Evolutionary conservation across 1,284 basidiomycete species (phyloP).

Genomic region (Uromyces viciae-fabae): DNA sequence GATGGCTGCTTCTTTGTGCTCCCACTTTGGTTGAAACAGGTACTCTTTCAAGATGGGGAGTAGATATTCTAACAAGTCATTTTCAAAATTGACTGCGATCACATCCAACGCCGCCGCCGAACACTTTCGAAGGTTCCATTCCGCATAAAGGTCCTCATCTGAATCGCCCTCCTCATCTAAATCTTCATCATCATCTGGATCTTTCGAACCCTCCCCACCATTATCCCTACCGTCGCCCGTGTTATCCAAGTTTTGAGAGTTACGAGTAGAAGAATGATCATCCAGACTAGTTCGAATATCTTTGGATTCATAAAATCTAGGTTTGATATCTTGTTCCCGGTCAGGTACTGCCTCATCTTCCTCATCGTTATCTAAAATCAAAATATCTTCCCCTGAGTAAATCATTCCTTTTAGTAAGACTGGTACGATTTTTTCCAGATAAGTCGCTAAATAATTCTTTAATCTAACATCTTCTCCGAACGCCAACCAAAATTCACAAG

Average conservation of each 20-base stretch:
- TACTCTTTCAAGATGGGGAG: constrained; percentile 87
- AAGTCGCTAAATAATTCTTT: constrained; percentile 74
- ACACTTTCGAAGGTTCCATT: constrained; percentile 98
- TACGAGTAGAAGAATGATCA: constrained; percentile 13
- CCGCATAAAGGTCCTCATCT: constrained; percentile 92
- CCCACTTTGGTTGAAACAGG: constrained; percentile 88
- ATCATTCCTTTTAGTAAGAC: constrained; percentile 94
- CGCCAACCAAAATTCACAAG: constrained; percentile 99
- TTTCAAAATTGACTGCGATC: constrained; percentile 83
- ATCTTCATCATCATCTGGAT: constrained; percentile 74
- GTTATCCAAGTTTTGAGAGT: constrained; percentile 11
- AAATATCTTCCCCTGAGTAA: constrained; percentile 91
- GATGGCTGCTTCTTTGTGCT: constrained; percentile 91
- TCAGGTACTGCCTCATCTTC: constrained; percentile 81
- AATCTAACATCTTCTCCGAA: constrained; percentile 93
- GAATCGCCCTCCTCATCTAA: constrained; percentile 85
- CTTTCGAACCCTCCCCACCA: constrained; percentile 60
- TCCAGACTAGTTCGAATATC: constrained; percentile 61
- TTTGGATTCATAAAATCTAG: constrained; percentile 80
- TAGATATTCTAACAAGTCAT: constrained; percentile 80
- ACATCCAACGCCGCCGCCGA: constrained; percentile 96
- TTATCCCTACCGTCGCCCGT: constrained; percentile 8
- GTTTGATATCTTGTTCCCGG: constrained; percentile 84
- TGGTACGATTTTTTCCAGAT: constrained; percentile 82
- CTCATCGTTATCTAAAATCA: constrained; percentile 78